Evolutionary conservation across 805 yeast species (phyloP).

Genomic region (Monosporozyma aerobia): DNA sequence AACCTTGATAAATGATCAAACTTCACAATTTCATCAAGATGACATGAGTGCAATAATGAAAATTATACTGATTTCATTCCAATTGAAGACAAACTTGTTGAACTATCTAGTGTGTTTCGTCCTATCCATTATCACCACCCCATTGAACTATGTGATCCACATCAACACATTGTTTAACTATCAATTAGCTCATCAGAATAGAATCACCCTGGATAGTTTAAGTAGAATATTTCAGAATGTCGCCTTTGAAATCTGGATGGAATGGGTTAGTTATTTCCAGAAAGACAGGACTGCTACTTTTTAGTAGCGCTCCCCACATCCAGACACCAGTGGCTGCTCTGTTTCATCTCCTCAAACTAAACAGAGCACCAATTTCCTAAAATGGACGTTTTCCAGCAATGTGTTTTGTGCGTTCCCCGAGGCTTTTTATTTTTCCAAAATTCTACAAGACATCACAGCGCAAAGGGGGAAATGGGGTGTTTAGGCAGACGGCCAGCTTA

Average conservation of each 20-base stretch:
- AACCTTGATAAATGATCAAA: neutral
- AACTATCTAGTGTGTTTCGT: neutral
- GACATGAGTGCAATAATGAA: neutral
- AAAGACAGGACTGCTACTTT: neutral
- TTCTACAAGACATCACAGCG: too few species aligned
- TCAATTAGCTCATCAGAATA: neutral
- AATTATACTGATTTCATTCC: neutral
- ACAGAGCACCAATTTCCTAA: too few species aligned
- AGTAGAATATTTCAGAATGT: neutral
- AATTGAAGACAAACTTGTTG: neutral
- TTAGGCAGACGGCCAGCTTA: too few species aligned
- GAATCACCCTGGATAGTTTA: neutral
- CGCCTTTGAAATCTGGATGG: neutral
- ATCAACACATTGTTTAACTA: conserved; percentile 1
- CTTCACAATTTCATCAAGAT: neutral
- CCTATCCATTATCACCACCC: neutral
- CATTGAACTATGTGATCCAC: neutral
- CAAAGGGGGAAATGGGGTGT: too few species aligned
- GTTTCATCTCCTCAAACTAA: too few species aligned
- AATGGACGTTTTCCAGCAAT: too few species aligned
- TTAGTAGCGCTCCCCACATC: neutral
- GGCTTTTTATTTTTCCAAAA: too few species aligned
- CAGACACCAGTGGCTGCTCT: too few species aligned
- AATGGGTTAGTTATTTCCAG: neutral
- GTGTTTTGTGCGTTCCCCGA: too few species aligned